Base-by-base conservation (phyloP, 1,284 basidiomycete species). In the Cystobasidium sp. region DNA sequence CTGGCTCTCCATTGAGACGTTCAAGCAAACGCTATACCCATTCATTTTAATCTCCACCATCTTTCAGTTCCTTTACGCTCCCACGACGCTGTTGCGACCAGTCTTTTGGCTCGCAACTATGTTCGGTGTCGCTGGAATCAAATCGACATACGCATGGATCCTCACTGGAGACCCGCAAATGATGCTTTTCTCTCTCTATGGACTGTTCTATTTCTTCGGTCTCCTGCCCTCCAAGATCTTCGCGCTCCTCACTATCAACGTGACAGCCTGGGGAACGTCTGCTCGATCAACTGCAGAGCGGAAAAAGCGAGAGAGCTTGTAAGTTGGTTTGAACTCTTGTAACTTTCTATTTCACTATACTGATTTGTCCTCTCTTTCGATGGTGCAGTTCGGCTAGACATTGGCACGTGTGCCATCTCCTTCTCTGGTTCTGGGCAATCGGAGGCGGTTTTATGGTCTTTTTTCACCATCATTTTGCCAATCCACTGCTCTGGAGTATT, bases 341-440 rank as follows among this genome's bases (percentile, higher is more conserved):
- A 31, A 37, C 8, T 37, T 9, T 10, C 20, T 14, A 56, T 7
- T 10, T 37, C 31, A 14, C 2, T 37, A 37, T 56, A 12, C 55
- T 56, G 6, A 56, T 56, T 9, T 18, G 24, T 56, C 37, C 20
- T 59, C 37, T 41, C 5, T 31, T 31, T 5, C 31, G 16, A 16
- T 51, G 16, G 49, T 6, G 47, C 43, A 63, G 61, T 44, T 47
- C 61, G n/a, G 61, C 61, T 24, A 47, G 61, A 31, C 61, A 63
- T n/a, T 63, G 61, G 61, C 61, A 63, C 18, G 61, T 63, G 7
- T 63, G 61, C 61, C 61, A 63, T 24, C 44, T 63, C 8, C 41
- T 63, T 16, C 44, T 63, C 2, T 63, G 61, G 61, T 63, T 63
- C 61, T 63, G 61, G 61, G 61, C n/a, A 10, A 63, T 63, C n/a